Percentiles rank a stretch among this genome's conserved stretches.
phyloP scores from a whole-genome alignment of 2,329 filamentous ascomycete genomes.

The Epicoccum sorghinum region DNA sequence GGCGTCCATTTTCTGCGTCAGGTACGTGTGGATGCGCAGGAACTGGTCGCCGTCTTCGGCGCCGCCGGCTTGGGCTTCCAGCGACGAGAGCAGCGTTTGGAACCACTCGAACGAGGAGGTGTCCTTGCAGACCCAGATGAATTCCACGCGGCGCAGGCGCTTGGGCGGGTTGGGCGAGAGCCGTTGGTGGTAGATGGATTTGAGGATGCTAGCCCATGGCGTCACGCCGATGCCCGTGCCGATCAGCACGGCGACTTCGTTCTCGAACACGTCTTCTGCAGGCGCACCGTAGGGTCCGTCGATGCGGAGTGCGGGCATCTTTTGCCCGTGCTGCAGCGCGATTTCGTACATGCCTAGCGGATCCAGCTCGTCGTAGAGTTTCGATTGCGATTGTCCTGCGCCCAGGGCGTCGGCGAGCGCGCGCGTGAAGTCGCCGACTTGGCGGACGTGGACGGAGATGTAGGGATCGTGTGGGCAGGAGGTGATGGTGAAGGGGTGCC shows the following conservation, averaged over 20 bases:
- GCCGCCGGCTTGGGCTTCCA: slow-evolving; percentile 82
- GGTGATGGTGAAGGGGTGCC: slow-evolving; percentile 99
- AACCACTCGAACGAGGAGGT: slow-evolving; percentile 99
- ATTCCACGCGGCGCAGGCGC: slow-evolving; percentile 91
- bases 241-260: slow-evolving; percentile 85
- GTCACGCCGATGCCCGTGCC: slow-evolving; percentile 88
- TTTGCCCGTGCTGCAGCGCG: slow-evolving; percentile 87
- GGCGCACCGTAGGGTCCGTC: slow-evolving; percentile 97
- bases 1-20: slow-evolving; percentile 89
- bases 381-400: slow-evolving; percentile 83
- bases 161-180: slow-evolving; percentile 86
- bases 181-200: slow-evolving; percentile 98
- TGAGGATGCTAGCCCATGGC: slow-evolving; percentile 85
- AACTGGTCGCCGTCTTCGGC: slow-evolving; percentile 75
- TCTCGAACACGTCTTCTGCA: slow-evolving; percentile 95
- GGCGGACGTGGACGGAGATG: slow-evolving; percentile 90
- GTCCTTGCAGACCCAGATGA: slow-evolving; percentile 98
- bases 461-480: slow-evolving; percentile 97
- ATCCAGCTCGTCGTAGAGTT: slow-evolving; percentile 89
- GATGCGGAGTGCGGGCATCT: slow-evolving; percentile 87
- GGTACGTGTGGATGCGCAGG: slow-evolving; percentile 95
- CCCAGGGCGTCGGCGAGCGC: slow-evolving; percentile 96
- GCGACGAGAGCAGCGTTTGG: slow-evolving; percentile 87
- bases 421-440: slow-evolving; percentile 94
- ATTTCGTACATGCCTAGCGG: slow-evolving; percentile 98